Base-by-base conservation (phyloP, 2,329 filamentous ascomycete species). In the Nemania serpens region DNA sequence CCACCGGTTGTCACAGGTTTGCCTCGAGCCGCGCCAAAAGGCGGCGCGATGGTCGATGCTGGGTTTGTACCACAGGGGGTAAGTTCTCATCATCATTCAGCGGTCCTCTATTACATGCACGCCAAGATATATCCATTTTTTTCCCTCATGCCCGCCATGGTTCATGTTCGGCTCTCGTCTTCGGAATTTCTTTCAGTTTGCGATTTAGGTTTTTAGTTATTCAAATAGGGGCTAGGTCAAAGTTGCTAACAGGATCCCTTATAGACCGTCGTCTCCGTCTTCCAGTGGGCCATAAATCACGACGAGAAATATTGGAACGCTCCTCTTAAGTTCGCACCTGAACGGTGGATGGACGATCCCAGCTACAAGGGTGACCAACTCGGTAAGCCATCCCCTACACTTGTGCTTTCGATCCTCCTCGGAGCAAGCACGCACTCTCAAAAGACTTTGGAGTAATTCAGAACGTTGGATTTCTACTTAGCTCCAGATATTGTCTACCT, bases 281-380 rank as follows among this genome's bases (percentile, higher is more conserved):
- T 71, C 48, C 76, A 79, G 39, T 77, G 68, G 65, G 69, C 75
- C 3, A 59, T 73, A n/a, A 77, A 77, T 60, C 71, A 73, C 43
- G 69, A 74, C n/a, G 59, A 69, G 1, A 41, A 34, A 12, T 72
- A 75, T 49, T 81, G 78, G 69, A 72, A 68, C 2, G 72, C 76
- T 2, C 75, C 79, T 0, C 18, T 70, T 34, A 62, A 50, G 0
- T 81, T 76, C 63, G 70, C 69, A 17, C 79, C 79, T 0, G 77
- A 79, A 58, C 73, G 78, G 0, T 79, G 74, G 70, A 47, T 78
- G 22, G 61, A 55, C 2, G 61, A 70, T 17, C 51, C 67, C 1
- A 59, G 58, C 2, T 79, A 73, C 59, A 63, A 64, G 20, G 55
- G 59, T 15, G 77, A 79, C 52, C 68, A 64, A 11, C 66, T 71